Evolutionary conservation across 768 basidiomycete genomes (phyloP).

Genomic region (Tubosaeta brunneosetosa): DNA sequence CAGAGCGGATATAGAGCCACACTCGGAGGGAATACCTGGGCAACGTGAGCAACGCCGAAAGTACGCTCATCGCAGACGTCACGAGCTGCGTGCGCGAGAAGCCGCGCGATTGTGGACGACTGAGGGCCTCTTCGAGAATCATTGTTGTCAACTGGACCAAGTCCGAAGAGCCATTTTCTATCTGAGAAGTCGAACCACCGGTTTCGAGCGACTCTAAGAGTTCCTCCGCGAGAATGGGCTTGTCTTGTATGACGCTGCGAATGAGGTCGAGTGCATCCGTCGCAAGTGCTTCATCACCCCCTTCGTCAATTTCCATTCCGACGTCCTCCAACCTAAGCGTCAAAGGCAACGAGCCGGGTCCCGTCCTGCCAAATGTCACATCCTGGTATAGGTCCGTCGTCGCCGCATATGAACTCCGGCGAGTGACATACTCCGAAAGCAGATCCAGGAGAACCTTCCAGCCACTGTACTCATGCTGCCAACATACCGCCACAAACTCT

Average conservation of each 20-base stretch:
- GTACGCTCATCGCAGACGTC: conserved; percentile 76
- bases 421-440: conserved; percentile 68
- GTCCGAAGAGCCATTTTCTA: conserved; percentile 56
- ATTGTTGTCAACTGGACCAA: conserved; percentile 76
- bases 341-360: conserved; percentile 33
- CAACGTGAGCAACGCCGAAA: conserved; percentile 69
- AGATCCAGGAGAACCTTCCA: conserved; percentile 86
- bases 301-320: conserved; percentile 62
- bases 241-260: conserved; percentile 68
- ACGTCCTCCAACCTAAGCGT: conserved; percentile 59
- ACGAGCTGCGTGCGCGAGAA: conserved; percentile 59
- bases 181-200: conserved; percentile 31
- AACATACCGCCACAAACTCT: conserved; percentile 62
- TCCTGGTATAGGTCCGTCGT: conserved; percentile 44
- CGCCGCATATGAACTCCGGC: conserved; percentile 42
- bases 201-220: conserved; percentile 65
- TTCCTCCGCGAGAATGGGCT: conserved; percentile 55
- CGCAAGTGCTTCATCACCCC: conserved; percentile 60
- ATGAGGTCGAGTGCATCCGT: conserved; percentile 77
- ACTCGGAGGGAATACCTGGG: conserved; percentile 77
- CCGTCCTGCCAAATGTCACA: conserved; percentile 47
- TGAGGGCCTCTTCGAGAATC: conserved; percentile 74
- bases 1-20: conserved; percentile 84
- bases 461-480: conserved; percentile 79
- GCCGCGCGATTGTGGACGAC: conserved; percentile 42